A percentile compares a stretch with the other conserved stretches of the same genome.
These are phyloP conservation scores for Triticum timopheevii DNA, from an alignment of 176 grass and related monocot genomes.

Conservation along the genomic window DNA sequence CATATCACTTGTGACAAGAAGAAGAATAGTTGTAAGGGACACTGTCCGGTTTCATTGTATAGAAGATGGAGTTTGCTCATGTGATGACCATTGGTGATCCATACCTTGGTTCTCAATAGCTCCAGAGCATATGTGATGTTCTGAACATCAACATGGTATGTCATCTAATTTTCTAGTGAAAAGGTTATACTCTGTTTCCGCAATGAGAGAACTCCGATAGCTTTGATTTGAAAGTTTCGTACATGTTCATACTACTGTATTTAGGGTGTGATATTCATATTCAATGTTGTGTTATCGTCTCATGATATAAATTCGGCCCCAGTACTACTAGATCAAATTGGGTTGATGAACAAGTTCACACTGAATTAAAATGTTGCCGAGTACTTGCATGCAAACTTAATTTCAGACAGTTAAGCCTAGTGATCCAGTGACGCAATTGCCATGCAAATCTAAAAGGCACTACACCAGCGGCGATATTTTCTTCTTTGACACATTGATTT, in stretches of 20 bases:
- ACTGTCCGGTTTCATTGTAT: constrained; percentile 68
- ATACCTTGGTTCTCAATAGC: neutral
- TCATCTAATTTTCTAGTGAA: neutral
- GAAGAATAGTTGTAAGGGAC: constrained; percentile 69
- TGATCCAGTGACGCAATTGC: neutral
- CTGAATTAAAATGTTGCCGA: neutral
- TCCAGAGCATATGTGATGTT: neutral
- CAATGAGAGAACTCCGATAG: neutral
- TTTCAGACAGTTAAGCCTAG: neutral
- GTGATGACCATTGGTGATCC: constrained; percentile 76
- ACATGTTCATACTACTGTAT: neutral
- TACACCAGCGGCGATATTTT: neutral
- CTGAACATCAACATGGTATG: neutral
- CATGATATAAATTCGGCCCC: neutral
- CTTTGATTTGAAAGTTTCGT: neutral
- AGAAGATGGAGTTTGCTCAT: constrained; percentile 63
- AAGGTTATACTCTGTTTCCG: neutral
- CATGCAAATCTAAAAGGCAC: neutral
- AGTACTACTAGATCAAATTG: neutral
- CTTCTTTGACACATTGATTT: constrained; percentile 8
- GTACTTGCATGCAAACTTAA: neutral
- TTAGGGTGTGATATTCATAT: neutral
- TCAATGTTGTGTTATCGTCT: neutral
- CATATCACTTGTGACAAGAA: constrained; percentile 57
- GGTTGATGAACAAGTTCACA: neutral